Base-by-base conservation (phyloP, 768 basidiomycete genomes). In the Russula vinacea region DNA sequence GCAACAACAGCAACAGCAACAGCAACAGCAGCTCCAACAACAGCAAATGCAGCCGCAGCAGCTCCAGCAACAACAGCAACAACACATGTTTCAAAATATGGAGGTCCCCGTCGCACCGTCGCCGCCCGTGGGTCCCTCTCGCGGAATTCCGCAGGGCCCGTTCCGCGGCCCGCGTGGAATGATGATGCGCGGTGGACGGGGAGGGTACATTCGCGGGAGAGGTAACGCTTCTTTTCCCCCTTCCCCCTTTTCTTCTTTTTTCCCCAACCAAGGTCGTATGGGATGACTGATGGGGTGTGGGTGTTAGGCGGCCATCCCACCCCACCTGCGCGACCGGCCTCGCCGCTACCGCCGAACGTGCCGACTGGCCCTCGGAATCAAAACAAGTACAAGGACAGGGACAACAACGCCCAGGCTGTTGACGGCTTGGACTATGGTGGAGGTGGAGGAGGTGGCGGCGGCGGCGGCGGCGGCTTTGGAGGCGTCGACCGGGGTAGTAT, bases 381-480 rank as follows among this genome's bases (percentile, higher is more conserved):
- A 74, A 90, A 90, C 72, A 91, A 91, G 72, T 93, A 94, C 77
- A 93, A 92, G 78, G 92, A 94, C 73, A 81, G 90, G 47, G 91
- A 93, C 71, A 86, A 84, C 17, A 90, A 90, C 70, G 88, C 89
- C 1, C 88, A 90, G 64, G 90, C 90, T 32, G 89, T 91, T 14
- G 91, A 93, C 71, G 91, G 92, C n/a, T 74, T 94, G 70, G 92
- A 94, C 72, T 94, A 94, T 69, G 91, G 90, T 2, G 90, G 86
- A 5, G 29, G 29, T 5, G 90, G 86, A 5, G 29, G 29, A 2
- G 91, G 90, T 2, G 90, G 86, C 8, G 75, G 74, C 6, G 71
- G 69, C 0, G 75, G 69, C 26, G 69, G 62, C 4, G 71, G 67
- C 6, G 67, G 60, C 7, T 60, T 60, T 22, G 64, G 24, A n/a